Base-by-base conservation (phyloP, 768 basidiomycete species). In the Tulasnella sp. region DNA sequence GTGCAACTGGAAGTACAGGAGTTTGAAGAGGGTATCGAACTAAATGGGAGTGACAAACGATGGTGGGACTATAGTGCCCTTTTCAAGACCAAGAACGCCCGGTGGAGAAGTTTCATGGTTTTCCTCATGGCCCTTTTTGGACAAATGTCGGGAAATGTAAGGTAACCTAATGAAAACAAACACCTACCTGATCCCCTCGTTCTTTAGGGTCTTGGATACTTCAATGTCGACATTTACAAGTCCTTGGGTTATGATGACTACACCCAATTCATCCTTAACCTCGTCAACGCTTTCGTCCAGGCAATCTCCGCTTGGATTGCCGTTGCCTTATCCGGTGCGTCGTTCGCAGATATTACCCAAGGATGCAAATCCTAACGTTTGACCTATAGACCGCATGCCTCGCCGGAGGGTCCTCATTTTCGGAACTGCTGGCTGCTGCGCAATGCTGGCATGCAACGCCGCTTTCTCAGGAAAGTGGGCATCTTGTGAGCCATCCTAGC, bases 141-240 rank as follows among this genome's bases (percentile, higher is more conserved):
- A 3, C 67, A 67, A 53, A 65, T 67, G 62, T 65, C 63, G 8
- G 66, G 67, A 21, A 67, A 68, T 54, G n/a, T n/a, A n/a, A n/a
- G n/a, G n/a, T n/a, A n/a, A n/a, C n/a, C n/a, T n/a, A n/a, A n/a
- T n/a, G n/a, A n/a, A n/a, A n/a, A n/a, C n/a, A n/a, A n/a, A n/a
- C n/a, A n/a, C n/a, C n/a, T n/a, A n/a, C n/a, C n/a, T n/a, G n/a
- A n/a, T n/a, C n/a, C n/a, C n/a, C n/a, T n/a, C n/a, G n/a, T n/a
- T n/a, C n/a, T n/a, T n/a, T n/a, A n/a, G n/a, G 50, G 50, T 52
- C 37, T 52, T 25, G 65, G 65, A 29, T 66, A 66, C 61, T 66
- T 62, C 62, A 62, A 66, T 48, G 58, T 62, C 21, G 60, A 63
- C 49, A 65, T 65, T 50, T 65, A 65, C 62, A 50, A 61, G n/a